Base-by-base conservation (phyloP, 768 basidiomycete species). In the Lenzites betulinus region DNA sequence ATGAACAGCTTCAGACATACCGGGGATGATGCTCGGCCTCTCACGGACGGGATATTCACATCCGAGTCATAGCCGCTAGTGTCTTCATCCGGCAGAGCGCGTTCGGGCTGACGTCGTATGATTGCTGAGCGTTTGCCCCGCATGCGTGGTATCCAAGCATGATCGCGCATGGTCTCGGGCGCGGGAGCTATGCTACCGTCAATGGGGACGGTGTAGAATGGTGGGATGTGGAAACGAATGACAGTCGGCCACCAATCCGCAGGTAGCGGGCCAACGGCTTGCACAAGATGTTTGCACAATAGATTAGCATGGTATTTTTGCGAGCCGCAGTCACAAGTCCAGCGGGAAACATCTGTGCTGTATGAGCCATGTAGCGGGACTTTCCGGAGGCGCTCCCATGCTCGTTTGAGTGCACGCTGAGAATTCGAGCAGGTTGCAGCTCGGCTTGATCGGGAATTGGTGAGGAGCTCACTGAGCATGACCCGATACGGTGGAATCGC, bases 221-320 rank as follows among this genome's bases (percentile, higher is more conserved):
- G 63, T 1, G 42, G 54, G 18, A 60, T 48, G 20, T 64, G 63
- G 30, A 47, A 60, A 7, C 54, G 50, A 5, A 16, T 22, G 1
- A 41, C 59, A 1, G 16, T 46, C 12, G 44, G 44, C 44, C 44
- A 46, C 44, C 44, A 46, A 8, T 22, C 20, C 4, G 44, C 44
- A 25, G 7, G 22, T 25, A 25, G 20, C 4, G 2, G 5, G 22
- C 44, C 47, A 4, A 16, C 57, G 3, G 62, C 56, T n/a, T 59
- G 62, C 3, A 63, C 57, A 7, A 63, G 62, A 35, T 63, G 62
- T 38, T 63, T 63, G 52, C 62, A 63, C 11, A 63, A 44, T 2
- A 63, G 47, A 28, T 58, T 18, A 2, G 62, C 28, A 22, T 59
- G 57, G 26, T 63, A 63, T 26, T 63, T 63, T 50, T 63, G 62